Base-by-base conservation (phyloP, 169 alveolate genomes). In the Sarcocystis neurona region DNA sequence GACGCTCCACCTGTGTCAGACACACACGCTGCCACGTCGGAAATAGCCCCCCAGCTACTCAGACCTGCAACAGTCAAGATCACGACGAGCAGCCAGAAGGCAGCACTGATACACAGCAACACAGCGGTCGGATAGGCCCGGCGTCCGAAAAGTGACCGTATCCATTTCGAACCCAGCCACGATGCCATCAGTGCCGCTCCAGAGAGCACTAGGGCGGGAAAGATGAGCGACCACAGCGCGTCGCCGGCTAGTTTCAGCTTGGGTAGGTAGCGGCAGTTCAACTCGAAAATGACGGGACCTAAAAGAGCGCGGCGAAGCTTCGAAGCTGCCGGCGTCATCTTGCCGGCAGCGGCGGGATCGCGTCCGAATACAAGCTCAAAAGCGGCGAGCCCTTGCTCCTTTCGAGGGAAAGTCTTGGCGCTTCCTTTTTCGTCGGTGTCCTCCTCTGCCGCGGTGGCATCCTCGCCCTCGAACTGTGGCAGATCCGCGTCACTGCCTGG, bases 301-400 rank as follows among this genome's bases (percentile, higher is more conserved):
- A 63, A n/a, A 5, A 63, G 43, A 1, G 75, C 32, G 27, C 75
- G 75, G n/a, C 75, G 75, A 63, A 63, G 46, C 20, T 43, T 37
- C 2, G 75, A 37, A 37, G 32, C 6, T 5, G 27, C 75, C 10
- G 27, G 46, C 6, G 75, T 63, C 75, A 63, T 63, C 44, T n/a
- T 63, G 4, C 75, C 75, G 27, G 75, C 27, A 1, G 75, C 75
- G 32, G 75, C 75, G 32, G 75, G 75, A 63, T 63, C 75, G 5
- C 75, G 75, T n/a, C 75, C 75, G 32, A 63, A 63, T 30, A 63
- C 32, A 41, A 63, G 46, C 75, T 63, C 44, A n/a, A 63, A 63
- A 4, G 75, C 44, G 3, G 75, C 75, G 20, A 63, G 41, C 27
- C 44, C 75, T 43, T 10, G n/a, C 44, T 63, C 75, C 18, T 20